phyloP scores from a whole-genome alignment of 2,329 filamentous ascomycete genomes.

The Stachybotrys chartarum region DNA sequence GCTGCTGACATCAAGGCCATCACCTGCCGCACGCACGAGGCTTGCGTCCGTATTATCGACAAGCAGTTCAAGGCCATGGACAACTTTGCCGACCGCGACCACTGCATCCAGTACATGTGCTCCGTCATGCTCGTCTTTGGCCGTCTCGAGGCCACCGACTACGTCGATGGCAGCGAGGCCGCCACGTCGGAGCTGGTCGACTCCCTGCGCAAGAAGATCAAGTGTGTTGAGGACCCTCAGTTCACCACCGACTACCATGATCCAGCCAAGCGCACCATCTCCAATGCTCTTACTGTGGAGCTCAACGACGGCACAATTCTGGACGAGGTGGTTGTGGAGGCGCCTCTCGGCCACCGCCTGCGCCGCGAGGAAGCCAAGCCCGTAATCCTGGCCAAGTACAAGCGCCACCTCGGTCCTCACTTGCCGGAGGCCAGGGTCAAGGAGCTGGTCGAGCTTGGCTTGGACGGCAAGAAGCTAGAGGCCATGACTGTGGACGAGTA shows the following conservation, averaged over 20 bases:
- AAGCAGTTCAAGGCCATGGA: slow-evolving; percentile 99
- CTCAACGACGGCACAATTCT: slow-evolving; percentile 90
- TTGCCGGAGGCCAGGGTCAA: slow-evolving; percentile 71
- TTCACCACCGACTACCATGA: slow-evolving; percentile 96
- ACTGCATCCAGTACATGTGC: slow-evolving; percentile 99
- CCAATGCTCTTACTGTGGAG: slow-evolving; percentile 91
- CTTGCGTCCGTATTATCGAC: slow-evolving; percentile 98
- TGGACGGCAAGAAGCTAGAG: slow-evolving; percentile 70
- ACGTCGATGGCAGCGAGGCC: slow-evolving; percentile 86
- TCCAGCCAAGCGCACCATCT: slow-evolving; percentile 87
- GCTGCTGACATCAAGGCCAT: slow-evolving; percentile 90
- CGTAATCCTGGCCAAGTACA: slow-evolving; percentile 91
- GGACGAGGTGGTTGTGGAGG: slow-evolving; percentile 87
- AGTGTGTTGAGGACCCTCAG: slow-evolving; percentile 90
- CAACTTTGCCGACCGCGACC: slow-evolving; percentile 98
- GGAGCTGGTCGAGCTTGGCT: slow-evolving; percentile 73
- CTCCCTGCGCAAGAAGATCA: slow-evolving; percentile 85
- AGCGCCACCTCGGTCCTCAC: slow-evolving; percentile 83
- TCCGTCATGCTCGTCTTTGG: slow-evolving; percentile 93
- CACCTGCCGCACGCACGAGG: slow-evolving; percentile 94
- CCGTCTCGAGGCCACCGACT: slow-evolving; percentile 88
- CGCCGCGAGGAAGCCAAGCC: slow-evolving; percentile 96
- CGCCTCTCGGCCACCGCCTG: slow-evolving; percentile 85
- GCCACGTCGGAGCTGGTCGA: slow-evolving; percentile 86
- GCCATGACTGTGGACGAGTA: slow-evolving; percentile 83